Percentiles rank a stretch among this genome's conserved stretches.
These are phyloP conservation scores for Erysimum cheiri DNA, from an alignment of 441 rosid species.

Conservation along the genomic window DNA sequence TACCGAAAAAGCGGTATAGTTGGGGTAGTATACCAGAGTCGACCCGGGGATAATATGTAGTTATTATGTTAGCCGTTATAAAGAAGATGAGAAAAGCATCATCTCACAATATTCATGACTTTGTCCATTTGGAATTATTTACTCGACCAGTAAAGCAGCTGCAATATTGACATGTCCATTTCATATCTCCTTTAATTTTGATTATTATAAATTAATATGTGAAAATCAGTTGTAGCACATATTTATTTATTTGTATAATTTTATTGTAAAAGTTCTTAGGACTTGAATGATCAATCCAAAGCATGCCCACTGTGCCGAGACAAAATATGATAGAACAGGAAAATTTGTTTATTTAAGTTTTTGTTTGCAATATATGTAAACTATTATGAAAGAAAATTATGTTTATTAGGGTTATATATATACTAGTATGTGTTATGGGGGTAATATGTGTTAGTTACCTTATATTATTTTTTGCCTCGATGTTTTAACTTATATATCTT, in stretches of 20 bases:
- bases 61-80: too few species aligned
- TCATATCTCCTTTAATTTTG: slow-evolving; percentile 8
- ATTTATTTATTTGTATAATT: slow-evolving; percentile 9
- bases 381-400: background rate
- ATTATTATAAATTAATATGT: background rate
- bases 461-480: background rate
- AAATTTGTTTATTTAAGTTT: background rate
- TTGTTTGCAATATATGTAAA: background rate
- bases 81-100: background rate
- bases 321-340: background rate
- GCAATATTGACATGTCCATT: slow-evolving; percentile 17
- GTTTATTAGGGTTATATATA: background rate
- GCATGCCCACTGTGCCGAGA: slow-evolving; percentile 4
- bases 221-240: slow-evolving; percentile 23
- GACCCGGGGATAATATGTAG: too few species aligned
- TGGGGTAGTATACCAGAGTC: too few species aligned
- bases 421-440: too few species aligned
- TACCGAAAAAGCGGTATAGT: too few species aligned
- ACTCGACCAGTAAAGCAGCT: slow-evolving; percentile 16
- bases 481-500: background rate
- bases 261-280: background rate
- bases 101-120: slow-evolving; percentile 23
- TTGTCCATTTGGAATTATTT: slow-evolving; percentile 20
- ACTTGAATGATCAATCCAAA: background rate
- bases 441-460: too few species aligned